These are phyloP conservation scores for Strobilomyces dryophilus DNA, from an alignment of 768 basidiomycete genomes.

Conservation along the genomic window DNA sequence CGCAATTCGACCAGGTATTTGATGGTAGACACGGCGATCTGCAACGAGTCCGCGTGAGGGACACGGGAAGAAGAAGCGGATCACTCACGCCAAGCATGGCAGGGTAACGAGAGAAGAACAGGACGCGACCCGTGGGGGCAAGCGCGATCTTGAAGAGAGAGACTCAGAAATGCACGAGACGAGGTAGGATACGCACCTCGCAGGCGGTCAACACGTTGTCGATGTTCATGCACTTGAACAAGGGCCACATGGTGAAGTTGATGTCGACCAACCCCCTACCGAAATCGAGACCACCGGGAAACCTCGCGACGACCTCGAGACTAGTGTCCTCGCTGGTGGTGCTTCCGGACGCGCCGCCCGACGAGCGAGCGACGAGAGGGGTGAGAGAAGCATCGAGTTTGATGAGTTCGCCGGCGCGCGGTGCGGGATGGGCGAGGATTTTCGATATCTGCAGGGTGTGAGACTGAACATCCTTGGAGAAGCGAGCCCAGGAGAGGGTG, in stretches of 20 bases:
- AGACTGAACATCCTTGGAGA: constrained; percentile 90
- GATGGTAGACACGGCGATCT: constrained; percentile 87
- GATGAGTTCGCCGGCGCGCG: constrained; percentile 81
- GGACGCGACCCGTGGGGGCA: constrained; percentile 78
- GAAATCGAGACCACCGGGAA: constrained; percentile 92
- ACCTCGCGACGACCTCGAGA: constrained; percentile 83
- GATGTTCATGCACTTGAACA: constrained; percentile 89
- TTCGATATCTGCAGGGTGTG: constrained; percentile 89
- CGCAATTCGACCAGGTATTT: constrained; percentile 90
- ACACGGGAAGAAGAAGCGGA: not conserved
- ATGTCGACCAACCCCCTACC: constrained; percentile 88
- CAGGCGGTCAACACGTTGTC: constrained; percentile 92
- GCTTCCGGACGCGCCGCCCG: constrained; percentile 36
- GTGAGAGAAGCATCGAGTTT: constrained; percentile 79
- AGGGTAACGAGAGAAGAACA: constrained; percentile 87
- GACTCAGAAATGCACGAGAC: not conserved
- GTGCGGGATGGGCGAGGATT: constrained; percentile 82
- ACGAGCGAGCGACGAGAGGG: constrained; percentile 37
- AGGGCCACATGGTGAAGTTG: constrained; percentile 95
- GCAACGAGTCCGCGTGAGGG: constrained; percentile 5
- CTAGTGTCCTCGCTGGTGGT: constrained; percentile 36
- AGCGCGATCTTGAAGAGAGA: constrained; percentile 60
- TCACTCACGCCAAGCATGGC: constrained; percentile 79
- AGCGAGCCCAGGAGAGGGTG: constrained; percentile 92
- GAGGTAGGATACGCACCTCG: constrained; percentile 50